Conservation (phyloP, 2,329 filamentous ascomycete genomes). For the Periconia sp. region DNA sequence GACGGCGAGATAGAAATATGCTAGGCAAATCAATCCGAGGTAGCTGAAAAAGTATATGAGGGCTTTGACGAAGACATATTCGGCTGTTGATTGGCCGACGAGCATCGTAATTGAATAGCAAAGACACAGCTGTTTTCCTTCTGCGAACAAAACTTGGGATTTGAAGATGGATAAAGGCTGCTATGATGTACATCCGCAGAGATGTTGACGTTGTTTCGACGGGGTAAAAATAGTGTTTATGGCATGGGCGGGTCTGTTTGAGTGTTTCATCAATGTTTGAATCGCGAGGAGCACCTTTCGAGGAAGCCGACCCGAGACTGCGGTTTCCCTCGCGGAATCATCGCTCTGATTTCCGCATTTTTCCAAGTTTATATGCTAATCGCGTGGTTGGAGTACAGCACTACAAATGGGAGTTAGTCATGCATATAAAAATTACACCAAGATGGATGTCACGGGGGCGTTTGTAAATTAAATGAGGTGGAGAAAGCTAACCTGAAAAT, state of each 20-base stretch:
- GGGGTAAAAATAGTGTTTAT: background rate
- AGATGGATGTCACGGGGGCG: too few relatives aligned
- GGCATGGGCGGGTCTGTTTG: background rate
- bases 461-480: too few relatives aligned
- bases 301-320: background rate
- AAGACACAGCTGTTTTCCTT: too few relatives aligned
- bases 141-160: too few relatives aligned
- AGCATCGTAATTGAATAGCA: slow-evolving; percentile 3
- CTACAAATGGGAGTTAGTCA: too few relatives aligned
- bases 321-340: background rate
- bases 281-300: background rate
- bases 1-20: slow-evolving; percentile 40
- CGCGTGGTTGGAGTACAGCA: too few relatives aligned
- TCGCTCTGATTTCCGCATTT: too few relatives aligned
- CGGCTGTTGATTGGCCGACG: slow-evolving; percentile 29
- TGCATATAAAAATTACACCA: too few relatives aligned
- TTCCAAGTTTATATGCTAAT: too few relatives aligned
- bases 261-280: background rate
- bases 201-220: background rate
- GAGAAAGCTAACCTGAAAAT: too few relatives aligned
- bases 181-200: too few relatives aligned
- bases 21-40: slow-evolving; percentile 49
- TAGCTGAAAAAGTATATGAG: slow-evolving; percentile 50
- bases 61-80: slow-evolving; percentile 45
- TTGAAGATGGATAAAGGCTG: too few relatives aligned